Evolutionary conservation across 192 early-diverging fungal genomes (phyloP).

Genomic region (Haplosporangium gracile): DNA sequence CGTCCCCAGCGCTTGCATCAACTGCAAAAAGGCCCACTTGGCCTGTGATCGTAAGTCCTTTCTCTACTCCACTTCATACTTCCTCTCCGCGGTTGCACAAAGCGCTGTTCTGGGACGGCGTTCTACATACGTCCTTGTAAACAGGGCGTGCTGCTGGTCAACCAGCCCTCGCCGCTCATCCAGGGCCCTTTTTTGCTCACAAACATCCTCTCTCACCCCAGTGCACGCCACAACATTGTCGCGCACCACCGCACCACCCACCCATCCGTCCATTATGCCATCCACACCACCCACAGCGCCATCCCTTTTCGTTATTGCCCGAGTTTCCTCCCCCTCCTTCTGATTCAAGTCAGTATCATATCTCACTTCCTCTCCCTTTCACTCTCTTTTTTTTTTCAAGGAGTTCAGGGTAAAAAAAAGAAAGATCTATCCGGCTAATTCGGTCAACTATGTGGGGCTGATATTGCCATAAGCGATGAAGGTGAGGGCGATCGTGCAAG

Average conservation of each 20-base stretch:
- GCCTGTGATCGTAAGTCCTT: conserved; percentile 83
- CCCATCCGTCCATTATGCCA: not conserved
- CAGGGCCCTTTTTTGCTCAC: not conserved
- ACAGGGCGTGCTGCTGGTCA: not conserved
- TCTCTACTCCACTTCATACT: not conserved
- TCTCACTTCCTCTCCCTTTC: not conserved
- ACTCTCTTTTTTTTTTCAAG: not conserved
- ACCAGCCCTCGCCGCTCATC: not conserved
- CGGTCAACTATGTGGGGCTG: not conserved
- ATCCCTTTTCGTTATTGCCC: not conserved
- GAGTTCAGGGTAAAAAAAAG: not conserved
- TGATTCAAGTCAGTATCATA: not conserved
- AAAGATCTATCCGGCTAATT: not conserved
- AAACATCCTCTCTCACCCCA: not conserved
- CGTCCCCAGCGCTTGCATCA: conserved; percentile 89
- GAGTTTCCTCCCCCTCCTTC: not conserved
- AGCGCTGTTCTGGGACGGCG: not conserved
- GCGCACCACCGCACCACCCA: not conserved
- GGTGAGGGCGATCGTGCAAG: not conserved
- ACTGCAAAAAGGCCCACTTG: conserved; percentile 90
- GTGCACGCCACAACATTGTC: not conserved
- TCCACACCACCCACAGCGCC: not conserved
- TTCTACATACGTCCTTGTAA: not conserved
- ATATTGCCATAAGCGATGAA: not conserved
- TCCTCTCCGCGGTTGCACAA: not conserved